Evolutionary conservation across 495 filamentous ascomycete species (phyloP).

Genomic region (Letharia columbiana): DNA sequence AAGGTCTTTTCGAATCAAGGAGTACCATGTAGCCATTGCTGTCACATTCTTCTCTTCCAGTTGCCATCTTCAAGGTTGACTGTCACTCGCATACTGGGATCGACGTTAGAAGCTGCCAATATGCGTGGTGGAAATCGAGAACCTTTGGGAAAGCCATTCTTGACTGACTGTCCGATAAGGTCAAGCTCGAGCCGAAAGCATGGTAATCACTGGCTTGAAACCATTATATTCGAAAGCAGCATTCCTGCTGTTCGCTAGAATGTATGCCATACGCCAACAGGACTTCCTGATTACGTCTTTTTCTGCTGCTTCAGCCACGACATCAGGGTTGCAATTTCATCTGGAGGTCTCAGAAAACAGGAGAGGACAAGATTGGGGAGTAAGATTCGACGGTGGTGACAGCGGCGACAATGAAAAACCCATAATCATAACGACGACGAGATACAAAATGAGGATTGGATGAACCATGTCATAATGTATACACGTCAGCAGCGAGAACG

Average conservation of each 20-base stretch:
- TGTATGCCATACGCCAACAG: background rate
- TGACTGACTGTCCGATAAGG: background rate
- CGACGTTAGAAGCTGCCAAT: too few species aligned
- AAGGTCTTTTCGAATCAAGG: too few species aligned
- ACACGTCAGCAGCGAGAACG: background rate
- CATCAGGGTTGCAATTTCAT: background rate
- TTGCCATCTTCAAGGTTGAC: too few species aligned
- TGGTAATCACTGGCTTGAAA: too few species aligned
- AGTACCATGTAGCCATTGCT: too few species aligned
- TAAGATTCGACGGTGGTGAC: too few species aligned
- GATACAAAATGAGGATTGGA: too few species aligned
- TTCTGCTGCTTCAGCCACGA: background rate
- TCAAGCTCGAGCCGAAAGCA: background rate
- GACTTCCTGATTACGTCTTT: background rate
- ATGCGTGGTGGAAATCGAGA: background rate
- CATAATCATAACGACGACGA: too few species aligned
- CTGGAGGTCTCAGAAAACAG: background rate
- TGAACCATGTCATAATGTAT: background rate
- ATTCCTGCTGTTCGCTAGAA: background rate
- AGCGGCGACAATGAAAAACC: too few species aligned
- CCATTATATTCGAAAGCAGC: background rate
- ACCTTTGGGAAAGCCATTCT: background rate
- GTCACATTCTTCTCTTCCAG: too few species aligned
- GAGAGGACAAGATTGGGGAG: background rate
- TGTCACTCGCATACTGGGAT: too few species aligned